Percentiles rank a stretch among this genome's conserved stretches.
These are phyloP conservation scores for Phanerochaete carnosa DNA, from an alignment of 768 basidiomycete species.

Conservation along the genomic window DNA sequence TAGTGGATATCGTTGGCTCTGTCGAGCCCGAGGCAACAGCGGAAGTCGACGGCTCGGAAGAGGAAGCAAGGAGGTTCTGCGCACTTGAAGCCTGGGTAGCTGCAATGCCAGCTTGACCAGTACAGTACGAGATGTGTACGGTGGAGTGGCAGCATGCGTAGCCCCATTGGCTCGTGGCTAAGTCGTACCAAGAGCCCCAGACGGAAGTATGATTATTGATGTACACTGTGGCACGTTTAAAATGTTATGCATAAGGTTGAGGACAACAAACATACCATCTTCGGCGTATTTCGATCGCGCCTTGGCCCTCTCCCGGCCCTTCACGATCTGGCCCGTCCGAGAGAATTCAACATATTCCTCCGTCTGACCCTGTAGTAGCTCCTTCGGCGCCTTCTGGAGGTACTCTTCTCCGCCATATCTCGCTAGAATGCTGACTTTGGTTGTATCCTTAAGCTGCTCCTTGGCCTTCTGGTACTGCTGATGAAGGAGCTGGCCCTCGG, in stretches of 20 bases:
- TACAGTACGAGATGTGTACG: conserved; percentile 86
- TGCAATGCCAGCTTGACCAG: conserved; percentile 80
- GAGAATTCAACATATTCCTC: conserved; percentile 99
- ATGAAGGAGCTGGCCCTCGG: conserved; percentile 90
- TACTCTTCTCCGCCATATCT: conserved; percentile 96
- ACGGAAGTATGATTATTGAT: conserved; percentile 91
- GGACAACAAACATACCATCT: conserved; percentile 65
- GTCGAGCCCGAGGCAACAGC: not conserved
- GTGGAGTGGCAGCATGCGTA: conserved; percentile 92
- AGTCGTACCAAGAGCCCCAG: conserved; percentile 97
- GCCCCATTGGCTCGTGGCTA: conserved; percentile 75
- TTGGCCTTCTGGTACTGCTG: conserved; percentile 91
- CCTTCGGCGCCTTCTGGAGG: conserved; percentile 84
- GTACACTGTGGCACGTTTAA: conserved; percentile 49
- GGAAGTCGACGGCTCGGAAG: conserved; percentile 25
- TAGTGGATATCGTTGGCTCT: conserved; percentile 14
- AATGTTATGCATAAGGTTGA: not conserved
- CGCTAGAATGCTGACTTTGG: conserved; percentile 83
- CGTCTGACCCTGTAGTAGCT: conserved; percentile 92
- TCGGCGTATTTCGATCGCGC: conserved; percentile 92
- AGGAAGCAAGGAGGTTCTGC: conserved; percentile 55
- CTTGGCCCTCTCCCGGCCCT: conserved; percentile 87
- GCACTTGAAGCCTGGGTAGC: conserved; percentile 75
- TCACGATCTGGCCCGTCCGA: conserved; percentile 84
- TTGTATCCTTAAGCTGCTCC: conserved; percentile 84